These are phyloP conservation scores for Penium margaritaceum DNA, from an alignment of 139 green algal species.

Conservation along the genomic window DNA sequence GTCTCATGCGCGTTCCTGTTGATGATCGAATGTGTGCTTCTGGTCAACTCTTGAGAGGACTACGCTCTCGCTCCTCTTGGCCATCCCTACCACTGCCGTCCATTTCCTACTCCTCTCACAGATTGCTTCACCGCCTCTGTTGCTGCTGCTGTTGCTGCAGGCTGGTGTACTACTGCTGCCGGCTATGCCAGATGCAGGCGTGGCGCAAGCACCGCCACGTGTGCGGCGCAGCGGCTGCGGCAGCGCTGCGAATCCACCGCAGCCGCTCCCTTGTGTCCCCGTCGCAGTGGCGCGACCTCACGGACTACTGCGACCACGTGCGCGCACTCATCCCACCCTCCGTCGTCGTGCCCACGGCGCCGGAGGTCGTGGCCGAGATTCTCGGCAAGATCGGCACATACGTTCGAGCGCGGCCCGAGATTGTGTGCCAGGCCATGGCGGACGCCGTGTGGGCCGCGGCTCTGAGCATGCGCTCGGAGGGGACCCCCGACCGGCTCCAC, in stretches of 20 bases:
- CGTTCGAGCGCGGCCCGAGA: constrained; percentile 11
- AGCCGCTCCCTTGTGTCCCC: constrained; percentile 9
- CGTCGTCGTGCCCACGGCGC: constrained; percentile 5
- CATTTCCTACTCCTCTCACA: too few species aligned
- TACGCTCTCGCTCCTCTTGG: too few species aligned
- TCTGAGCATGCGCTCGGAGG: constrained; percentile 28
- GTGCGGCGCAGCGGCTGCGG: constrained; percentile 23
- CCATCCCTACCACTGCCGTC: too few species aligned
- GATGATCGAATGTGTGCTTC: too few species aligned
- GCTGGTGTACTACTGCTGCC: constrained; percentile 36
- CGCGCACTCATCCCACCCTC: constrained; percentile 6
- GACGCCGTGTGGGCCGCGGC: constrained; percentile 27
- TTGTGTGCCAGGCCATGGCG: constrained; percentile 17
- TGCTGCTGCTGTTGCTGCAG: too few species aligned
- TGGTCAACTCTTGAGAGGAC: too few species aligned
- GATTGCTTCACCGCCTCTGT: too few species aligned
- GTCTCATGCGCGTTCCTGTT: too few species aligned
- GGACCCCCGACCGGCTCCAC: neutral
- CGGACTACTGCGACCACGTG: constrained; percentile 6
- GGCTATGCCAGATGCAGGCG: constrained; percentile 30
- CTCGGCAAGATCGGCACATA: constrained; percentile 9
- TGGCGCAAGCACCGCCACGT: constrained; percentile 38
- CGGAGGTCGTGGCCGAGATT: neutral
- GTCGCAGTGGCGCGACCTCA: constrained; percentile 26
- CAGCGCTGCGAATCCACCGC: constrained; percentile 7